These are phyloP conservation scores for Eleusine indica DNA, from an alignment of 176 grass and related monocot species.

Conservation along the genomic window DNA sequence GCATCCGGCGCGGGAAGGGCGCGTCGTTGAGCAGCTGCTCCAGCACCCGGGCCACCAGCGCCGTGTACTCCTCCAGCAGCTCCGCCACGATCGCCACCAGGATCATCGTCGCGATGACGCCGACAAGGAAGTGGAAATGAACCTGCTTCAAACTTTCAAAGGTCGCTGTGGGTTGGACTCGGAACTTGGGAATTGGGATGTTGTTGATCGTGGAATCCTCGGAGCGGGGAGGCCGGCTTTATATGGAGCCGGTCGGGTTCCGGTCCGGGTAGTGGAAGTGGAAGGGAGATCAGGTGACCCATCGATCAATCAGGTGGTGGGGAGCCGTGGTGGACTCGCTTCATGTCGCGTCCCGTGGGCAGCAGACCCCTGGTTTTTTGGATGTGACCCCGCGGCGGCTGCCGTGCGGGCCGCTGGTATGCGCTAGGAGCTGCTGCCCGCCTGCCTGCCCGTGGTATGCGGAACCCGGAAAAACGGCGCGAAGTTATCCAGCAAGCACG, in stretches of 20 bases:
- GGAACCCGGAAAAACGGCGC: not conserved
- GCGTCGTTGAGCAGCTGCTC: conserved; percentile 71
- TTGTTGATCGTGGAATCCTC: not conserved
- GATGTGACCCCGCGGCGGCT: not conserved
- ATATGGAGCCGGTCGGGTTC: not conserved
- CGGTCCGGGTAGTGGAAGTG: not conserved
- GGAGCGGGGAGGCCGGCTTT: not conserved
- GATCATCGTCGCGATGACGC: conserved; percentile 59
- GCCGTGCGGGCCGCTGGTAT: not conserved
- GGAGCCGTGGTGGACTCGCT: not conserved
- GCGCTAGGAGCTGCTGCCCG: not conserved
- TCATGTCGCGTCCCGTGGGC: not conserved
- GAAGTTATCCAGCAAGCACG: not conserved
- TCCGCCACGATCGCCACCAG: conserved; percentile 79
- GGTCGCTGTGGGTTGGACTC: not conserved
- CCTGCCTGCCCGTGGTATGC: not conserved
- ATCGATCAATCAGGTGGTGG: not conserved
- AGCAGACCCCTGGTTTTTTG: not conserved
- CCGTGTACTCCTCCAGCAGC: conserved; percentile 93
- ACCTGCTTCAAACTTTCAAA: not conserved
- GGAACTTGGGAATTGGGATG: not conserved
- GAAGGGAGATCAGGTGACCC: not conserved
- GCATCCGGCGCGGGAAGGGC: conserved; percentile 82
- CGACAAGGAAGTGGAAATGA: not conserved
- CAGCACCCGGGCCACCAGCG: conserved; percentile 69